A percentile compares a stretch with the other conserved stretches of the same genome.
Conservation (phyloP, 1,284 basidiomycete genomes). For the Ceratobasidium sp. region DNA sequence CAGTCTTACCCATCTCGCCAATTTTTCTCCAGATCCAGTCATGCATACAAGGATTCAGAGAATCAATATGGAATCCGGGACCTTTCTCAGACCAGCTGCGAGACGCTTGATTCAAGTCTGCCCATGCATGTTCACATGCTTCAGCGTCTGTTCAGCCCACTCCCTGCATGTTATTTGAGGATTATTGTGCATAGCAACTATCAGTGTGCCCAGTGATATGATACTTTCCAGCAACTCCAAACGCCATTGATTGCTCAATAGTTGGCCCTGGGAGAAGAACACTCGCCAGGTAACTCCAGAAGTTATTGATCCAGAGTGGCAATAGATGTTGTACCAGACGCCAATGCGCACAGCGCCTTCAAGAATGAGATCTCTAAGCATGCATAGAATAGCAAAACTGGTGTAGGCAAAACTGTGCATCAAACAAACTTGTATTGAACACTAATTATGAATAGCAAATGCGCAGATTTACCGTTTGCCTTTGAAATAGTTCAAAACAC, state of each 20-base stretch:
- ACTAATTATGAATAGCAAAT: background rate
- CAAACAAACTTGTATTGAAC: background rate
- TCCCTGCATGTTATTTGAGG: background rate
- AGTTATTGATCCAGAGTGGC: slow-evolving; percentile 17
- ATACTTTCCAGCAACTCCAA: background rate
- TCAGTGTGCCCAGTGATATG: background rate
- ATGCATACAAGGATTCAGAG: background rate
- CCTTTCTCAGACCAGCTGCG: background rate
- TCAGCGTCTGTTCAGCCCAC: background rate
- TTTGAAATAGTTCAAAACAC: background rate
- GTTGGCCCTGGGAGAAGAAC: background rate
- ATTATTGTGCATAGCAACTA: background rate
- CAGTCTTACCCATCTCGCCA: background rate
- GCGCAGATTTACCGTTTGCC: background rate
- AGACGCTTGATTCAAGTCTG: background rate
- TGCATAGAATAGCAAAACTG: background rate
- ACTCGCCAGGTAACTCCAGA: background rate
- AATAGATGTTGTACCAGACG: slow-evolving; percentile 6
- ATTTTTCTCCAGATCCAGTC: background rate
- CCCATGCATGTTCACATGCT: background rate
- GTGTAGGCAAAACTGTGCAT: slow-evolving; percentile 9
- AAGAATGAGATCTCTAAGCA: background rate
- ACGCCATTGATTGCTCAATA: too few species aligned
- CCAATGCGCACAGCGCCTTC: background rate
- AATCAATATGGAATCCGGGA: background rate